Conservation (phyloP, 2,329 filamentous ascomycete genomes). For the Septoria linicola region DNA sequence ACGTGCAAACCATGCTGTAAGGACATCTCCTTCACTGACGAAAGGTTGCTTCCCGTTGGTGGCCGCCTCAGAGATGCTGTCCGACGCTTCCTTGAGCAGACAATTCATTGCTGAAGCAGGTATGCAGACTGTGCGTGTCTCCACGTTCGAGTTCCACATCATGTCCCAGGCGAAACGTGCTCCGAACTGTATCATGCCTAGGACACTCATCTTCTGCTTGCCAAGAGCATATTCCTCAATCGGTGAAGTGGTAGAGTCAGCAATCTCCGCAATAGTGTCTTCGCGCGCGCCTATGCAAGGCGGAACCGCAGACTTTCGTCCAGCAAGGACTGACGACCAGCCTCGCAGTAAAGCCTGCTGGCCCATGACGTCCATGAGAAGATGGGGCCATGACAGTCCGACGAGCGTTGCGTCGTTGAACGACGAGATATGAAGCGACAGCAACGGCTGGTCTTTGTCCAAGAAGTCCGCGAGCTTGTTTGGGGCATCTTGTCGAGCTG, state of each 20-base stretch:
- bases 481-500: not conserved
- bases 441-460: not conserved
- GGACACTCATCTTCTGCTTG: not conserved
- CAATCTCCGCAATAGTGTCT: not conserved
- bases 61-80: not conserved
- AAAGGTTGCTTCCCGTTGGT: not conserved
- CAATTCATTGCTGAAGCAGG: not conserved
- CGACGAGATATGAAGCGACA: slow-evolving; percentile 43
- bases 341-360: slow-evolving; percentile 44
- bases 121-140: not conserved
- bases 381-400: slow-evolving; percentile 50
- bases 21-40: slow-evolving; percentile 5
- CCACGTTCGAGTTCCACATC: not conserved
- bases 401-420: slow-evolving; percentile 55
- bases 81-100: not conserved
- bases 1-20: slow-evolving; percentile 46
- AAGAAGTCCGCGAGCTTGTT: not conserved
- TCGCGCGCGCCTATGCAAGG: not conserved
- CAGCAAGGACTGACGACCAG: slow-evolving; percentile 51
- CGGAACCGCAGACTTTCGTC: slow-evolving; percentile 43
- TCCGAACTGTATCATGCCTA: not conserved
- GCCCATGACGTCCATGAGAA: slow-evolving; percentile 50
- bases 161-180: not conserved
- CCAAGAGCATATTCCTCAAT: not conserved
- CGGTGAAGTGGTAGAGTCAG: not conserved